Evolutionary conservation across 345 rosid species (phyloP).

Genomic region (Populus tremula): DNA sequence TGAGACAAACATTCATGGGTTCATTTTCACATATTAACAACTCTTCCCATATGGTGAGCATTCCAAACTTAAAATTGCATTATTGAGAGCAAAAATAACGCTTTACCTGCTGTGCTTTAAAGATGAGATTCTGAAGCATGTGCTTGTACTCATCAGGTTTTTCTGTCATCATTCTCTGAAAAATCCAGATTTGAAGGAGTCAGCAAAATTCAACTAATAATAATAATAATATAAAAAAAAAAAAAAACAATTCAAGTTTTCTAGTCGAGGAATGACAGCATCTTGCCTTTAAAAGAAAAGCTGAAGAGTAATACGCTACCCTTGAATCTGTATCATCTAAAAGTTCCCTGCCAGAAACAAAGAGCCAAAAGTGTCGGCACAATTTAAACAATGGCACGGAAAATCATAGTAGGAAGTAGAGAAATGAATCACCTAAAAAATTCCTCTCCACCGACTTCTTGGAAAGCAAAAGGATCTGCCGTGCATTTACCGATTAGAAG

Average conservation of each 20-base stretch:
- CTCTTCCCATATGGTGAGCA: neutral
- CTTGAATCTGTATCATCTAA: conserved; percentile 95
- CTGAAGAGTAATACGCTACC: conserved; percentile 93
- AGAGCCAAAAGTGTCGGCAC: conserved; percentile 15
- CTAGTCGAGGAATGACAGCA: conserved; percentile 8
- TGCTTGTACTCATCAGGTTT: conserved; percentile 88
- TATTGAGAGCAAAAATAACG: neutral
- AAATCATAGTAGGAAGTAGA: conserved; percentile 9
- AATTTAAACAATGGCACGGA: conserved; percentile 8
- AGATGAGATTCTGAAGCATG: conserved; percentile 92
- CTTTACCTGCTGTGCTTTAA: conserved; percentile 92
- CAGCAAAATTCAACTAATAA: conserved; percentile 18
- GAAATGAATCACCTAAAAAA: conserved; percentile 69
- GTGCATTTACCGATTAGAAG: conserved; percentile 96
- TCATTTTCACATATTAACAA: neutral
- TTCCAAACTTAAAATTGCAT: neutral
- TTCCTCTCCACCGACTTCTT: conserved; percentile 87
- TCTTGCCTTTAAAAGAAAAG: conserved; percentile 91
- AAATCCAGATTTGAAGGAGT: conserved; percentile 17
- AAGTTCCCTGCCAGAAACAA: conserved; percentile 63
- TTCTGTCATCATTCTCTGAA: conserved; percentile 99
- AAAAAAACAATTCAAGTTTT: neutral
- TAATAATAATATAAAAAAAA: neutral
- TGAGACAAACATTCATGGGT: neutral
- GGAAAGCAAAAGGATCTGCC: conserved; percentile 79